Evolutionary conservation across 768 basidiomycete species (phyloP), one percentile per base, ranked within the genome.

Genomic region (Pleurotus citrinopileatus): DNA sequence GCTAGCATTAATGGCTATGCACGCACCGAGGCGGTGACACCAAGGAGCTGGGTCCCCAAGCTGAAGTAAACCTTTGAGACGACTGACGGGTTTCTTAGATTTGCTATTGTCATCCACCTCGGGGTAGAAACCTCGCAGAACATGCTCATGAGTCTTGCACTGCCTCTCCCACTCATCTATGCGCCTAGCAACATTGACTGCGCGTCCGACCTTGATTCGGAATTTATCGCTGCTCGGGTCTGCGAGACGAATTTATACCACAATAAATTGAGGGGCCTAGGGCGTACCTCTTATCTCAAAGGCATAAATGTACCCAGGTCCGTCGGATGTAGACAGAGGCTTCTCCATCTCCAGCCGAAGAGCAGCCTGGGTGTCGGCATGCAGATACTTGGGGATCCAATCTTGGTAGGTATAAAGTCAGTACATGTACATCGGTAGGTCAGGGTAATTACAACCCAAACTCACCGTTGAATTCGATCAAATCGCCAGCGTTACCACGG

Each of bases 111-210:
- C 19, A 3, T 36, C 72, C 26, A 72, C 73, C 19, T 79, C 79
- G 1, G 91, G 91, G 76, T 84, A 91, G 71, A 79, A 87, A 0
- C 89, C 89, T 40, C 88, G 78, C 13, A 89, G 68, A 32, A 90
- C 78, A 48, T 86, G 87, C 59, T 84, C 80, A 65, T 87, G 89
- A 6, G 88, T 89, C 3, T 81, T 81, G 56, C 91, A 94, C 60
- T 90, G 88, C 60, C 87, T 91, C 19, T 76, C 76, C 91, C 91
- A 93, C 60, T 94, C 78, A 63, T 86, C 82, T 42, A 91, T 75
- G 26, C 91, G 76, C 60, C 85, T 86, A 26, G 75, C 78, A 20
- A 91, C 76, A 64, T 91, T 91, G 29, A 80, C 78, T 1, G 91
- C 77, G 28, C 91, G 81, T 13, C 91, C 92, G 22, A 92, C 87